Evolutionary conservation across 331 rosid species (phyloP).

Genomic region (Quercus tomentella): DNA sequence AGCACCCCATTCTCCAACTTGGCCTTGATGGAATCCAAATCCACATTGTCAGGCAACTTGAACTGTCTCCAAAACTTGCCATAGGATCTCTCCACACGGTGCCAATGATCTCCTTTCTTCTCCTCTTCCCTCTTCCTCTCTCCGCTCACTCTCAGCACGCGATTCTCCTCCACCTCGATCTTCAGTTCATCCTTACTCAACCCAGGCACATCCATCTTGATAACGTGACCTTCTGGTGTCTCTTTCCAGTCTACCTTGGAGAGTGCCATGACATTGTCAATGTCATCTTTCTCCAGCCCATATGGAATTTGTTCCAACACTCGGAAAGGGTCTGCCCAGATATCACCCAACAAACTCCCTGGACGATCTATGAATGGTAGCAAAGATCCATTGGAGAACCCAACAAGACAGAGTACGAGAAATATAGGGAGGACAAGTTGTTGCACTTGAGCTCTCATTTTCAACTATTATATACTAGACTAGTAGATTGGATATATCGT

Average conservation of each 20-base stretch:
- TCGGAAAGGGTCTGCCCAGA: slow-evolving; percentile 52
- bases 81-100: slow-evolving; percentile 54
- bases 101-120: slow-evolving; percentile 64
- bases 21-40: slow-evolving; percentile 60
- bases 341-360: slow-evolving; percentile 25
- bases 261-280: slow-evolving; percentile 24
- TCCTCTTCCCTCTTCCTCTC: slow-evolving; percentile 64
- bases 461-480: neutral
- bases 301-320: slow-evolving; percentile 60
- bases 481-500: neutral
- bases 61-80: slow-evolving; percentile 81
- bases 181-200: slow-evolving; percentile 53
- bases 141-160: slow-evolving; percentile 64
- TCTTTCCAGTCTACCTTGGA: slow-evolving; percentile 76
- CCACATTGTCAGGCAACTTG: slow-evolving; percentile 54
- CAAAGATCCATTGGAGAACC: slow-evolving; percentile 39
- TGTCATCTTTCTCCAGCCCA: slow-evolving; percentile 33
- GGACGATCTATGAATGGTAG: slow-evolving; percentile 53
- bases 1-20: slow-evolving; percentile 63
- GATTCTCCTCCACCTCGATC: slow-evolving; percentile 56
- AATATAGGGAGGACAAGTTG: neutral
- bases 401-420: slow-evolving; percentile 21
- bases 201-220: slow-evolving; percentile 69
- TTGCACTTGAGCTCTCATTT: slow-evolving; percentile 1
- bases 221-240: slow-evolving; percentile 59